phyloP scores from a whole-genome alignment of 1,284 basidiomycete genomes.

The Coniferiporia sulphurascens region DNA sequence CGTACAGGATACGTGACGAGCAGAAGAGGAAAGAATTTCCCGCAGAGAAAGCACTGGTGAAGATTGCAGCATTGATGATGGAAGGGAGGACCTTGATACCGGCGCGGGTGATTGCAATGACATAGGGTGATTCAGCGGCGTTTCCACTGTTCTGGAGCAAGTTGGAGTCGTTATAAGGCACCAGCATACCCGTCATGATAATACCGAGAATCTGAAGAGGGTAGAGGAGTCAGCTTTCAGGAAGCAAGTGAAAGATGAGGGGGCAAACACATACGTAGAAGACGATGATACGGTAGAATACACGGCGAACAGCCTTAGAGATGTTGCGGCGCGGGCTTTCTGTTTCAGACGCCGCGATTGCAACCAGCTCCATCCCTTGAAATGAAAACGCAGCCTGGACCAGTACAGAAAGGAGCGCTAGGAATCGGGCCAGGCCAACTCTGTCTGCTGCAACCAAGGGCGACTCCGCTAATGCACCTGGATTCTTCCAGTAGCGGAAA shows the following conservation, averaged over 20 bases:
- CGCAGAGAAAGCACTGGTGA: slow-evolving; percentile 78
- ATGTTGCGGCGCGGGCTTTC: slow-evolving; percentile 77
- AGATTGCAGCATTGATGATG: slow-evolving; percentile 64
- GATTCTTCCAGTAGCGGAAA: slow-evolving; percentile 70
- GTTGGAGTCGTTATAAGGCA: slow-evolving; percentile 62
- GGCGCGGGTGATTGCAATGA: slow-evolving; percentile 76
- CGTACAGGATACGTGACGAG: slow-evolving; percentile 79
- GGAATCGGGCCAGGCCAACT: slow-evolving; percentile 51
- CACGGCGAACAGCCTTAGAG: slow-evolving; percentile 71
- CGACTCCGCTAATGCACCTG: slow-evolving; percentile 52
- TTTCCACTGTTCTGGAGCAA: slow-evolving; percentile 52
- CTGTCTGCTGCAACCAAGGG: slow-evolving; percentile 38
- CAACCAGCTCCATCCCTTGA: slow-evolving; percentile 81
- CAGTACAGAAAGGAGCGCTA: slow-evolving; percentile 62
- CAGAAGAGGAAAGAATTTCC: slow-evolving; percentile 80
- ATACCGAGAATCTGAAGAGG: slow-evolving; percentile 57
- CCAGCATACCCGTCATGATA: slow-evolving; percentile 74
- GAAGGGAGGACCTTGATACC: slow-evolving; percentile 71
- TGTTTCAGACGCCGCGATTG: slow-evolving; percentile 71
- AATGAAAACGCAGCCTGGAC: slow-evolving; percentile 82
- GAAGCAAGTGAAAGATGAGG: neutral
- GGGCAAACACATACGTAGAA: slow-evolving; percentile 52
- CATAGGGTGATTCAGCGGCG: slow-evolving; percentile 71
- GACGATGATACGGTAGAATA: slow-evolving; percentile 74
- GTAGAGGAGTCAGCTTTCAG: neutral